Base-by-base conservation (phyloP, 768 basidiomycete species). In the Leccinum aurantiacum region DNA sequence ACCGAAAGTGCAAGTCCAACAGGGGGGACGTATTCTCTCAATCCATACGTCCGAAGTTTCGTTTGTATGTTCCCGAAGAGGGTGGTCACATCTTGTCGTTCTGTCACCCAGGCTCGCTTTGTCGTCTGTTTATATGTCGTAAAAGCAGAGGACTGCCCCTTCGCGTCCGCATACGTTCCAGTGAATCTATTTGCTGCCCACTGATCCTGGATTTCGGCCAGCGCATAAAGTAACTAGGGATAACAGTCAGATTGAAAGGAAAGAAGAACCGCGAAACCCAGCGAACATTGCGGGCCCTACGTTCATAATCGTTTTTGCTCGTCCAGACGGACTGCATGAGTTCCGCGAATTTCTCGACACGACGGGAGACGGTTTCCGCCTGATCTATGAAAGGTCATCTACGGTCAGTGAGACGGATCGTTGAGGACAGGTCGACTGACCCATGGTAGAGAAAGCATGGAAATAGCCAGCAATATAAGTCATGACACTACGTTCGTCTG, bases 401-500 rank as follows among this genome's bases (percentile, higher is more conserved):
- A 58, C 60, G 47, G 62, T 44, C n/a, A 37, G 50, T 1, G 9
- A 22, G 5, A 46, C 3, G 11, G 14, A 50, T 10, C 10, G 13
- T 24, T 15, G 27, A 53, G n/a, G 53, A 29, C 37, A 48, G 13
- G 7, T 37, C 29, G 13, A 74, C 84, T 54, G 64, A 95, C 95
- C 93, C 89, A 97, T 95, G 0, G 92, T 88, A 0, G 95, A 96
- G 73, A 99, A 99, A 0, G 96, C 95, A 71, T 98, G 97, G 81
- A 99, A 99, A 76, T 83, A 98, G 67, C 92, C 92, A 35, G 97
- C 97, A 50, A 99, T 90, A 65, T 98, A 98, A 5, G 95, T 98
- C 93, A 98, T 98, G 11, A 98, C 92, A 74, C 91, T 93, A 38
- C 94, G 87, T 75, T 99, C 97, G 72, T 99, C 97, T 0, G 96